Percentiles rank a stretch among this genome's conserved stretches.
Evolutionary conservation across 176 grass and related monocot genomes (phyloP).

Genomic region (Microstegium vimineum): DNA sequence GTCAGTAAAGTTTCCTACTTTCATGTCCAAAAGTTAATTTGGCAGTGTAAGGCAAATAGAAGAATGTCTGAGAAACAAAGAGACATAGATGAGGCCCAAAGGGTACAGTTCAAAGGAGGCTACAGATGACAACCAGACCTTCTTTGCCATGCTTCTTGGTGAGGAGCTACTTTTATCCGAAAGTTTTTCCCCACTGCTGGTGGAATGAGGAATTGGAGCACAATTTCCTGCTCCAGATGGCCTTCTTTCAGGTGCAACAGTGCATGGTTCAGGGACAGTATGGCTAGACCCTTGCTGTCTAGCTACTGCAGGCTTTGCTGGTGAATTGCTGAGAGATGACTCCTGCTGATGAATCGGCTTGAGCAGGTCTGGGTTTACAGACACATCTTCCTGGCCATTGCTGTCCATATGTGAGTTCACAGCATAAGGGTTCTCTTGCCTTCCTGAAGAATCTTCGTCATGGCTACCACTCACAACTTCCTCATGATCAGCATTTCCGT

Average conservation of each 20-base stretch:
- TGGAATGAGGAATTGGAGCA: conserved; percentile 33
- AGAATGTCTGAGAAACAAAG: not conserved
- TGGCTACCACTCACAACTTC: conserved; percentile 34
- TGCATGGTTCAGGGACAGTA: conserved; percentile 57
- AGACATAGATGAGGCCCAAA: conserved; percentile 12
- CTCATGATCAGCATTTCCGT: conserved; percentile 29
- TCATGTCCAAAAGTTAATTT: conserved; percentile 9
- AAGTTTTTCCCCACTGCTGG: conserved; percentile 38
- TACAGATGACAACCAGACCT: conserved; percentile 19
- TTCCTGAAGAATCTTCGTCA: conserved; percentile 59
- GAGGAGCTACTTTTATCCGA: conserved; percentile 37
- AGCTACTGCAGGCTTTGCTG: conserved; percentile 42
- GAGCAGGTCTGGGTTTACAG: conserved; percentile 18
- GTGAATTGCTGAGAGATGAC: conserved; percentile 35
- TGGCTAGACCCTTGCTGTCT: conserved; percentile 35
- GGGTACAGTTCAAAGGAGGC: conserved; percentile 5
- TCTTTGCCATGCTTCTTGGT: conserved; percentile 42
- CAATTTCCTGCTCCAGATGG: conserved; percentile 39
- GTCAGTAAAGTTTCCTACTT: conserved; percentile 17
- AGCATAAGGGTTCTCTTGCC: conserved; percentile 26
- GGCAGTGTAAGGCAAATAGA: not conserved
- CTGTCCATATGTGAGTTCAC: conserved; percentile 35
- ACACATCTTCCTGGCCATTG: conserved; percentile 25
- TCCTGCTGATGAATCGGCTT: conserved; percentile 31
- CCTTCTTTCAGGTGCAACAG: conserved; percentile 53